Evolutionary conservation across 768 basidiomycete species (phyloP).

Genomic region (Boletales sp.): DNA sequence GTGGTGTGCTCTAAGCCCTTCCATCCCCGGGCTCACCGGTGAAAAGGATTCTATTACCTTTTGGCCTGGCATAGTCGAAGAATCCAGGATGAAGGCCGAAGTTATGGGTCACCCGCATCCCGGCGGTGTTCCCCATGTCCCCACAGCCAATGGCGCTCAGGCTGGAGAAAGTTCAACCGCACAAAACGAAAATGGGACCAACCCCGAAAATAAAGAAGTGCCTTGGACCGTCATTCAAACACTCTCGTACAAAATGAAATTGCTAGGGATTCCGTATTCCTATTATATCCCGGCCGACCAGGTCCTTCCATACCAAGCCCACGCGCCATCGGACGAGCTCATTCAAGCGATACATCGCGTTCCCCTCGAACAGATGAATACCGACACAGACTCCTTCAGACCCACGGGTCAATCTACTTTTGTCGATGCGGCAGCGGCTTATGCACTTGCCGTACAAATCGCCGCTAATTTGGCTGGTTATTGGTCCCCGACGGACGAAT

Average conservation of each 20-base stretch:
- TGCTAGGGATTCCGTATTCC: slow-evolving; percentile 55
- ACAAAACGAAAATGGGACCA: slow-evolving; percentile 10
- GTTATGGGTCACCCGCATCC: slow-evolving; percentile 31
- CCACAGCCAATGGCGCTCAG: slow-evolving; percentile 8
- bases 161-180: slow-evolving; percentile 2
- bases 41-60: slow-evolving; percentile 50
- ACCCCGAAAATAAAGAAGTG: slow-evolving; percentile 19
- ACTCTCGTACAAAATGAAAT: slow-evolving; percentile 62
- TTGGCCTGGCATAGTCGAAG: slow-evolving; percentile 74
- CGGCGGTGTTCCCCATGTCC: background rate
- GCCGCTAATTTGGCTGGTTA: slow-evolving; percentile 57
- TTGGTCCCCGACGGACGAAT: slow-evolving; percentile 76
- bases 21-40: slow-evolving; percentile 42
- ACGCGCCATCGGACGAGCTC: slow-evolving; percentile 51
- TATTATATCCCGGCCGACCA: slow-evolving; percentile 49
- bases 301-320: slow-evolving; percentile 74
- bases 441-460: slow-evolving; percentile 69
- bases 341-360: slow-evolving; percentile 46
- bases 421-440: slow-evolving; percentile 55
- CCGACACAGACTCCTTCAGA: slow-evolving; percentile 49
- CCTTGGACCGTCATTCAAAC: slow-evolving; percentile 62
- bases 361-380: slow-evolving; percentile 42
- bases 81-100: slow-evolving; percentile 47
- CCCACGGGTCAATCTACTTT: slow-evolving; percentile 40
- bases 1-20: slow-evolving; percentile 57